Evolutionary conservation across 331 rosid species (phyloP).

Genomic region (Erythrophleum ivorense): DNA sequence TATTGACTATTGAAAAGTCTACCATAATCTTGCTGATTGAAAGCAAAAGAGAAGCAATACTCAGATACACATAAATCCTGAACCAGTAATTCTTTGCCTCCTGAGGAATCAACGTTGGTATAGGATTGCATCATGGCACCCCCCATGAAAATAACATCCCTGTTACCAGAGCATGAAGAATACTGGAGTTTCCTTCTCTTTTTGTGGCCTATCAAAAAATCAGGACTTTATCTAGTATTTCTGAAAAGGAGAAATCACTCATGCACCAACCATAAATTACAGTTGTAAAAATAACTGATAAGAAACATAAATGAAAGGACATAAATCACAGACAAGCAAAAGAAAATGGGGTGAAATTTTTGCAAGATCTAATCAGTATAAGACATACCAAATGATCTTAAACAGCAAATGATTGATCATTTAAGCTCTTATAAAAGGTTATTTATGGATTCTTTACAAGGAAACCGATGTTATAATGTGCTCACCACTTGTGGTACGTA

Average conservation of each 20-base stretch:
- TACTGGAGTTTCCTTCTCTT: neutral
- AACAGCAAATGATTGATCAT: conserved; percentile 2
- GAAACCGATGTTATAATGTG: neutral
- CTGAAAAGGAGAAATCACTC: neutral
- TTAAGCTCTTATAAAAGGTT: neutral
- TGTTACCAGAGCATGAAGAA: neutral
- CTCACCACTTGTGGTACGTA: neutral
- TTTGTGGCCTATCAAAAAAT: neutral
- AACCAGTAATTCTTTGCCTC: neutral
- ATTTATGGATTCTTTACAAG: neutral
- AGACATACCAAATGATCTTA: neutral
- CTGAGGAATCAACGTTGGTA: neutral
- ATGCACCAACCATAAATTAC: neutral
- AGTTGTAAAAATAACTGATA: neutral
- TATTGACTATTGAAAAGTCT: neutral
- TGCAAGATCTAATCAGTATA: neutral
- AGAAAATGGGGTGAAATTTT: neutral
- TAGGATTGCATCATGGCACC: neutral
- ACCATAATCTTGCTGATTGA: neutral
- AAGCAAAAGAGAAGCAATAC: conserved; percentile 5
- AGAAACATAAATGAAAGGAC: neutral
- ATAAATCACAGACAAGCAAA: neutral
- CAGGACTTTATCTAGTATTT: neutral
- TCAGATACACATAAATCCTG: neutral
- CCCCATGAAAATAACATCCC: neutral